These are phyloP conservation scores for Phytophthora boehmeriae DNA, from an alignment of 352 stramenopile genomes.

Conservation along the genomic window DNA sequence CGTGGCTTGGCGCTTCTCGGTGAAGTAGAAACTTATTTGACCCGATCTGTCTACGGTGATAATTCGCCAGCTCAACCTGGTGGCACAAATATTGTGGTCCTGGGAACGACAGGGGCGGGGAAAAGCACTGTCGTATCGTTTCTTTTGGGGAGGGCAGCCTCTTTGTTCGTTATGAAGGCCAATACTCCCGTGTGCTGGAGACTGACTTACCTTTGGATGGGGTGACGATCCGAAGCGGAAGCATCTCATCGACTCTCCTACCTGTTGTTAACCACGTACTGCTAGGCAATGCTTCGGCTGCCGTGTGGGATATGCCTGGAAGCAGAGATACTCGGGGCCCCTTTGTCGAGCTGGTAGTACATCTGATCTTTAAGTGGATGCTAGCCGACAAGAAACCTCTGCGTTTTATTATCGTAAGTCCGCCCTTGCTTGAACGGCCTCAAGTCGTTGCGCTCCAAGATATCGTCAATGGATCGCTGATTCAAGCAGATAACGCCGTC, in stretches of 20 bases:
- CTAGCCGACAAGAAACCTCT: slow-evolving; percentile 12
- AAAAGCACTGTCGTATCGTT: slow-evolving; percentile 31
- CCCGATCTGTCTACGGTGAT: background rate
- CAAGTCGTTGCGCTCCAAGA: slow-evolving; percentile 10
- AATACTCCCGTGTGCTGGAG: slow-evolving; percentile 14
- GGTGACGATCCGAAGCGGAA: slow-evolving; percentile 18
- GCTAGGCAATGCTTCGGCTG: background rate
- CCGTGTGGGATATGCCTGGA: slow-evolving; percentile 35
- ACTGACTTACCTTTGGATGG: slow-evolving; percentile 1
- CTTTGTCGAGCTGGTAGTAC: slow-evolving; percentile 24
- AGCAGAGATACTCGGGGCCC: slow-evolving; percentile 26
- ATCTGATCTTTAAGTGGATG: slow-evolving; percentile 29
- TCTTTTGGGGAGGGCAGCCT: slow-evolving; percentile 19
- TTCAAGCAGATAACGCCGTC: slow-evolving; percentile 24
- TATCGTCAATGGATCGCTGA: slow-evolving; percentile 24
- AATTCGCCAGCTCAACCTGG: background rate
- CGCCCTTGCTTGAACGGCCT: slow-evolving; percentile 18
- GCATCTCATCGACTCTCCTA: slow-evolving; percentile 8
- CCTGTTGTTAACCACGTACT: slow-evolving; percentile 10
- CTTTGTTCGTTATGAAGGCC: slow-evolving; percentile 16
- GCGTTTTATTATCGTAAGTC: slow-evolving; percentile 28
- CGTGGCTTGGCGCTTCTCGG: slow-evolving; percentile 8
- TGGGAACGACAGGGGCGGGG: slow-evolving; percentile 20
- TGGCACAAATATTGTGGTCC: slow-evolving; percentile 16
- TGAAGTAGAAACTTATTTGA: slow-evolving; percentile 26